Evolutionary conservation across 805 yeast species (phyloP), one percentile per base, ranked within the genome.

Genomic region (Priceomyces haplophilus): DNA sequence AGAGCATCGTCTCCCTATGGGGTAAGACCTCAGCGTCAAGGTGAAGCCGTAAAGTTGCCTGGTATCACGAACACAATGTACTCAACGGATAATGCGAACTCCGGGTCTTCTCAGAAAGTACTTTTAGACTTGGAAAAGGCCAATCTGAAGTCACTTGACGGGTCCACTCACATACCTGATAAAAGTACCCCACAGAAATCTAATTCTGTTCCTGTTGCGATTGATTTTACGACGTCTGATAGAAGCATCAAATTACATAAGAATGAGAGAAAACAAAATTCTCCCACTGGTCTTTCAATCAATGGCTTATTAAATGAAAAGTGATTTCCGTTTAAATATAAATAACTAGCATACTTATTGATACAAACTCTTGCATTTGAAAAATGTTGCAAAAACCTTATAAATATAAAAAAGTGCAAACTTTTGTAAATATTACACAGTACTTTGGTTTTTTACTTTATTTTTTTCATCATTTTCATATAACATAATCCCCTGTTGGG

Each of bases 251-350:
- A 27, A 16, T 6, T 12, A 17, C 21, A 7, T 10, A 17, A 25
- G 18, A 36, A 20, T n/a, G 29, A 13, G 7, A 16, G 15, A 13
- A 20, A 34, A n/a, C 15, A 27, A 31, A 35, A 35, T 19, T 36
- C 49, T 17, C 50, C 50, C 32, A 54, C 48, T 16, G 52, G 57
- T 10, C 59, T 65, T 55, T 69, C 75, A 11, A 68, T 70, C 29
- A 70, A 70, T 4, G 73, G 73, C 4, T 47, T 69, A 32, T 60
- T 70, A 33, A 70, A 70, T 45, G 64, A 44, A 10, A 37, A 40
- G 25, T 40, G 27, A 40, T 24, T 17, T 33, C 16, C 13, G 35
- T 32, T 5, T 15, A 32, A 15, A 32, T 32, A 11, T 32, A 17
- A 13, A 30, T 21, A 7, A 21, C 8, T 21, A 21, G 24, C 24